phyloP scores from a whole-genome alignment of 352 stramenopile genomes.

The Phytopythium boreale region DNA sequence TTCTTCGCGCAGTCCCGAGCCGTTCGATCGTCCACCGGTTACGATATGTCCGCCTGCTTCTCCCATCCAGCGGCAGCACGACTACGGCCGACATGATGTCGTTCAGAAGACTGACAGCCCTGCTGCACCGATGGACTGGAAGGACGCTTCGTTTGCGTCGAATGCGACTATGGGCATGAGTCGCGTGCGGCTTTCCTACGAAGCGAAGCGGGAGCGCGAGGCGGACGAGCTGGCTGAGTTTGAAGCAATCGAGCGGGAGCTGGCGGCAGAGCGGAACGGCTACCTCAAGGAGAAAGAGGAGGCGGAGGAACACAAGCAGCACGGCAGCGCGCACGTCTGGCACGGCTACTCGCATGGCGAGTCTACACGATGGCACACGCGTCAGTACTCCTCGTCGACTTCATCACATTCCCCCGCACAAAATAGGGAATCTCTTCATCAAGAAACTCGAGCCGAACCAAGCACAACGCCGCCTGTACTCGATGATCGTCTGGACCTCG shows the following conservation, averaged over 20 bases:
- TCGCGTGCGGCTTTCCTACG: slow-evolving; percentile 48
- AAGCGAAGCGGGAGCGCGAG: slow-evolving; percentile 50
- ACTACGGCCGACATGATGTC: not conserved
- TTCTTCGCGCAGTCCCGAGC: not conserved
- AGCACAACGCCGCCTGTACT: not conserved
- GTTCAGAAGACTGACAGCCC: slow-evolving; percentile 3
- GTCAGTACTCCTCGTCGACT: not conserved
- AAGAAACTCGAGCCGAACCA: not conserved
- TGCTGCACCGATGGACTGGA: slow-evolving; percentile 16
- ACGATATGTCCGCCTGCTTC: slow-evolving; percentile 9
- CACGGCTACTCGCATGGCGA: not conserved
- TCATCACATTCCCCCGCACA: not conserved
- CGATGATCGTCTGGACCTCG: slow-evolving; percentile 34
- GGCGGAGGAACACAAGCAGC: slow-evolving; percentile 18
- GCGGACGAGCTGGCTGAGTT: slow-evolving; percentile 77
- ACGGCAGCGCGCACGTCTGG: slow-evolving; percentile 3
- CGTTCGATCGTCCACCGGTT: not conserved
- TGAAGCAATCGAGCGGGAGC: slow-evolving; percentile 66
- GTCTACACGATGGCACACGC: slow-evolving; percentile 3
- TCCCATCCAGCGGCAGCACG: slow-evolving; percentile 11
- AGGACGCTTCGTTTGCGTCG: slow-evolving; percentile 23
- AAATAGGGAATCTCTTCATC: not conserved
- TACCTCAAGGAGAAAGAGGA: slow-evolving; percentile 46
- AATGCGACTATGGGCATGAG: slow-evolving; percentile 63
- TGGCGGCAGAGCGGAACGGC: slow-evolving; percentile 57